Percentiles rank a stretch among this genome's conserved stretches.
Conservation (phyloP, 164 flowering plant genomes). For the Protea cynaroides region DNA sequence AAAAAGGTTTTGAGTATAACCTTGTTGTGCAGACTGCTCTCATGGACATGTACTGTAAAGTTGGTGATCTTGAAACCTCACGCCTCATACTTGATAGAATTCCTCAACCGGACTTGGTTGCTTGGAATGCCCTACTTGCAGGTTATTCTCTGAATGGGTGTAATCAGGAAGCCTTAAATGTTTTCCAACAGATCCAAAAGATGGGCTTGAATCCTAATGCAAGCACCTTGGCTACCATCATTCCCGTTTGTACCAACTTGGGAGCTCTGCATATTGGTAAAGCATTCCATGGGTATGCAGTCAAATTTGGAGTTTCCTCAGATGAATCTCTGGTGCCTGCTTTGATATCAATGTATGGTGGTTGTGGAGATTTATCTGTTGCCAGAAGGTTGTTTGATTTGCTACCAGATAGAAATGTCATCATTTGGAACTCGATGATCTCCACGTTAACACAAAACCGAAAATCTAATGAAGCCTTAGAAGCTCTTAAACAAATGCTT, state of each 20-base stretch:
- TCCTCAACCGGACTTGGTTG: constrained; percentile 34
- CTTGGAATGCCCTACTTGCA: constrained; percentile 32
- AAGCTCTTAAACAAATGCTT: constrained; percentile 15
- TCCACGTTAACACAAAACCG: constrained; percentile 18
- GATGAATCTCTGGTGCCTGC: constrained; percentile 15
- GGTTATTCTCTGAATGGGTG: constrained; percentile 26
- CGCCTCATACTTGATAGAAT: constrained; percentile 20
- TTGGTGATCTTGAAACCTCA: constrained; percentile 8
- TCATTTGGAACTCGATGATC: constrained; percentile 24
- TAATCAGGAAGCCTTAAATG: constrained; percentile 5
- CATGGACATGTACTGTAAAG: constrained; percentile 11
- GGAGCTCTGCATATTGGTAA: constrained; percentile 10
- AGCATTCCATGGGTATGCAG: constrained; percentile 13
- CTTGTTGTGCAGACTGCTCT: constrained; percentile 13
- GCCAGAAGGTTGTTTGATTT: constrained; percentile 12
- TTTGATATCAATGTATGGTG: constrained; percentile 19
- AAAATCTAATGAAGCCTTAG: constrained; percentile 16
- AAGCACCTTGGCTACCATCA: constrained; percentile 17
- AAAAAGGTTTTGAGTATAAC: constrained; percentile 10
- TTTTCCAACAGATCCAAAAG: constrained; percentile 8
- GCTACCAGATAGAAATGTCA: constrained; percentile 13
- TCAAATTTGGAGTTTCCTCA: constrained; percentile 16
- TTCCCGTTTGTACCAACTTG: constrained; percentile 15
- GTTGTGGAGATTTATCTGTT: constrained; percentile 10
- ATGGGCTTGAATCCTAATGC: constrained; percentile 18